Conservation (phyloP, 345 rosid species). For the Eucalyptus rudis region DNA sequence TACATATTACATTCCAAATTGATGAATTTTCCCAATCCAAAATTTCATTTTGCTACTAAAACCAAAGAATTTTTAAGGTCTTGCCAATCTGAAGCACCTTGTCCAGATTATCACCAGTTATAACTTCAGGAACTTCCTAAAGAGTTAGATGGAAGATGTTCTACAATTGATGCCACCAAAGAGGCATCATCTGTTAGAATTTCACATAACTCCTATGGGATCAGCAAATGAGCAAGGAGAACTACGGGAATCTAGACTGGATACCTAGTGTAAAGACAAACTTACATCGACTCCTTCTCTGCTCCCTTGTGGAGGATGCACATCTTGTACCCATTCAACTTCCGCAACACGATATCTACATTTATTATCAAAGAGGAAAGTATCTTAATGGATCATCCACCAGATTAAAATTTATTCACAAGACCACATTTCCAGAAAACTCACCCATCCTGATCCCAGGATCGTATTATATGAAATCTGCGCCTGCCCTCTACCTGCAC, state of each 20-base stretch:
- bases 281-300: slow-evolving; percentile 45
- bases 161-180: background rate
- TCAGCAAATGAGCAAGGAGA: background rate
- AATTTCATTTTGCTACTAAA: background rate
- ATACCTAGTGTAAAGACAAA: background rate
- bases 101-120: background rate
- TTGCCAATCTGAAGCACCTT: background rate
- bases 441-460: slow-evolving; percentile 98
- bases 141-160: background rate
- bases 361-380: background rate
- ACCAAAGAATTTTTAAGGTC: background rate
- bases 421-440: slow-evolving; percentile 7
- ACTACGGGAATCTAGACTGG: background rate
- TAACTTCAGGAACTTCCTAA: background rate
- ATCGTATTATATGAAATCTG: slow-evolving; percentile 58
- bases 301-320: slow-evolving; percentile 21
- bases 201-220: background rate
- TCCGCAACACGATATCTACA: slow-evolving; percentile 84
- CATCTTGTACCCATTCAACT: slow-evolving; percentile 87
- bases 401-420: background rate
- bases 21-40: background rate
- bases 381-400: background rate
- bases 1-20: background rate
- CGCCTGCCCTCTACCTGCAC: slow-evolving; percentile 75
- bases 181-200: background rate